phyloP scores from a whole-genome alignment of 176 grass and related monocot genomes.

The Puccinellia tenuiflora region DNA sequence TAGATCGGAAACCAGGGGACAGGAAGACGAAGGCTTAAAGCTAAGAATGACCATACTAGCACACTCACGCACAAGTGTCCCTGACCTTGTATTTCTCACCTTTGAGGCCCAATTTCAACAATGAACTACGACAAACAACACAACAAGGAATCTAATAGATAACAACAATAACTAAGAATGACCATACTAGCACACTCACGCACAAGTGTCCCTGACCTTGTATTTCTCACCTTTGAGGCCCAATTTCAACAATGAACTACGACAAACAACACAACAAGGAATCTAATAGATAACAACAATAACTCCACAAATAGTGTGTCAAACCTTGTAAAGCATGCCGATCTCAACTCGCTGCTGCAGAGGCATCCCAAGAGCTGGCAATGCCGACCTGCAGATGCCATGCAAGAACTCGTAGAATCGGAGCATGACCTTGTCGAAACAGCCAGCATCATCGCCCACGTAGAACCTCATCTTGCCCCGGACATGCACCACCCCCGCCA shows the following conservation, averaged over 20 bases:
- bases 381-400: slow-evolving; percentile 53
- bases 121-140: no score
- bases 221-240: not conserved
- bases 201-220: not conserved
- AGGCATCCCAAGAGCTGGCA: slow-evolving; percentile 52
- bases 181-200: not conserved
- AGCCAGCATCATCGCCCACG: slow-evolving; percentile 40
- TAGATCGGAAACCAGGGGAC: not conserved
- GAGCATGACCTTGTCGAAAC: slow-evolving; percentile 61
- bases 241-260: not conserved
- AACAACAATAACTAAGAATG: not conserved
- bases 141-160: not conserved
- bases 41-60: not conserved
- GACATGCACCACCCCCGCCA: slow-evolving; percentile 50
- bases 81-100: not conserved
- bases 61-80: not conserved
- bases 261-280: no score
- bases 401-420: slow-evolving; percentile 75
- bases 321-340: slow-evolving; percentile 66
- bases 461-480: slow-evolving; percentile 73
- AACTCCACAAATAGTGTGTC: not conserved
- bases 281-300: not conserved
- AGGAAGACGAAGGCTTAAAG: not conserved
- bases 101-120: not conserved
- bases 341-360: slow-evolving; percentile 74